Base-by-base conservation (phyloP, 768 basidiomycete genomes). In the Lepiota brunneoincarnata region DNA sequence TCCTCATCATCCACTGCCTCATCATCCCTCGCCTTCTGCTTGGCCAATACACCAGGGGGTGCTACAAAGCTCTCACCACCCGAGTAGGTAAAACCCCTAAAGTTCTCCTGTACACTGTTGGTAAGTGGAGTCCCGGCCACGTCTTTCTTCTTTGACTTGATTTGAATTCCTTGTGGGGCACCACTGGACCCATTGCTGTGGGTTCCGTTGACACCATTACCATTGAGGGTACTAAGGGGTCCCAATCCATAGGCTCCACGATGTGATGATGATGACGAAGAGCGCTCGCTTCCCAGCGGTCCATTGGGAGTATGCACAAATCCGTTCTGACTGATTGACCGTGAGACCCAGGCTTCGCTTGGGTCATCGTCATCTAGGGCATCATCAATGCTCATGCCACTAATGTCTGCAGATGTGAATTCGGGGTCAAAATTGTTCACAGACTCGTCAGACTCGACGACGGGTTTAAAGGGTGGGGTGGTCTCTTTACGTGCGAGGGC, bases 341-440 rank as follows among this genome's bases (percentile, higher is more conserved):
- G 43, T 15, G 52, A 54, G 10, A 83, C 79, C 85, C 86, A 88
- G 51, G 77, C 84, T 65, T 82, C 88, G 14, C 83, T 84, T 28
- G 87, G 88, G 59, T 91, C 89, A 56, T 79, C 79, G 61, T 81
- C 81, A 55, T 60, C 56, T 7, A 60, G 24, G 23, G 43, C 57
- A 17, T 55, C 45, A 15, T 31, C 76, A 5, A 79, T 75, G 45
- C 79, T 88, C 57, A 82, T 80, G 58, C 91, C 85, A 14, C 86
- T 81, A 48, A 98, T 77, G 67, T 96, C 89, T n/a, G 92, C 89
- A 21, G 84, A 80, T 3, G 97, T 99, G 72, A 99, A 99, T 72
- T 98, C 94, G 24, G 93, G 92, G 68, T 99, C 97, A 65, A 99
- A 99, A 75, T 98, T 98, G 59, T 86, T 86, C n/a, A 93, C 93